These are phyloP conservation scores for Blastobotrys robertii DNA, from an alignment of 805 yeast species.

Conservation along the genomic window DNA sequence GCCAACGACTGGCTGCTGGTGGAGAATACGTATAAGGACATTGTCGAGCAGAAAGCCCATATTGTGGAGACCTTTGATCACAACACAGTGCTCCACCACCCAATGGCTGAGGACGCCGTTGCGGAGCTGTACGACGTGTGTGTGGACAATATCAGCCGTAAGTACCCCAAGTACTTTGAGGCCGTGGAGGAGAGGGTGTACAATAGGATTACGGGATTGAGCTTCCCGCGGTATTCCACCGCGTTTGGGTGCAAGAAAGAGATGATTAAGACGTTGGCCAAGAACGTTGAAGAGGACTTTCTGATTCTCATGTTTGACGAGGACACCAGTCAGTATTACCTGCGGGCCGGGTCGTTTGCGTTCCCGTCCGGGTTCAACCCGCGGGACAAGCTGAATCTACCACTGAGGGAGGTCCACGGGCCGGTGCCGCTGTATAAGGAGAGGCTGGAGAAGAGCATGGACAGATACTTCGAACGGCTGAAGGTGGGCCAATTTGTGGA, in stretches of 20 bases:
- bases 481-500: conserved; percentile 46
- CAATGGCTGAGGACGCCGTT: conserved; percentile 30
- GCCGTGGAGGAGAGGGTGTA: conserved; percentile 19
- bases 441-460: conserved; percentile 53
- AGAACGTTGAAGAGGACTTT: conserved; percentile 53
- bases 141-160: conserved; percentile 30
- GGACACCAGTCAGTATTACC: conserved; percentile 31
- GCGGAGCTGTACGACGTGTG: conserved; percentile 41
- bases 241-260: conserved; percentile 6
- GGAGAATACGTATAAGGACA: conserved; percentile 47
- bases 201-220: conserved; percentile 1
- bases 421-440: conserved; percentile 64
- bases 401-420: conserved; percentile 50
- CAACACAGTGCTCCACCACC: conserved; percentile 28
- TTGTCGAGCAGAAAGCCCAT: conserved; percentile 33
- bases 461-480: conserved; percentile 50
- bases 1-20: conserved; percentile 50
- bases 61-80: conserved; percentile 23
- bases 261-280: conserved; percentile 15
- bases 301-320: conserved; percentile 48
- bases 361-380: conserved; percentile 75
- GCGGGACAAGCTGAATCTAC: conserved; percentile 38
- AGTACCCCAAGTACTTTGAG: conserved; percentile 48
- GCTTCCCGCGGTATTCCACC: background rate
- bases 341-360: conserved; percentile 47